Percentiles rank a stretch among this genome's conserved stretches.
Conservation (phyloP, 2,329 filamentous ascomycete species). For the Ophiostoma sp. region DNA sequence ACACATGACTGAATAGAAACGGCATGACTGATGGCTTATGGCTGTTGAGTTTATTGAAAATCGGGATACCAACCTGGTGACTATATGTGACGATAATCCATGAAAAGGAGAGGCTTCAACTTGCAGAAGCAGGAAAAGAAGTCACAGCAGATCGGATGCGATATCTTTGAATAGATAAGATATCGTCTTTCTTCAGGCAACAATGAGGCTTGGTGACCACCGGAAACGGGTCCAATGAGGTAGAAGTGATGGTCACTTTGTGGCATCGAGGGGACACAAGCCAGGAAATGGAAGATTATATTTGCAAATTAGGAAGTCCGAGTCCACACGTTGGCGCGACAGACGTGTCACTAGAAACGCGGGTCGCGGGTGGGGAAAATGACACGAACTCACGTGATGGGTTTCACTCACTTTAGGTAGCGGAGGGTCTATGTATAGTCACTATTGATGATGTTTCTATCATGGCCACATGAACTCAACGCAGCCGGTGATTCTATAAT, state of each 20-base stretch:
- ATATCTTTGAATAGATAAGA: neutral
- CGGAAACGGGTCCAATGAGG: neutral
- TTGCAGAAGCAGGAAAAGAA: neutral
- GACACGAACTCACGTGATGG: neutral
- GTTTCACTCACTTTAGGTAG: neutral
- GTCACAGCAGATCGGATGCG: neutral
- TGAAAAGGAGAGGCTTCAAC: neutral
- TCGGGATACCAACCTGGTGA: neutral
- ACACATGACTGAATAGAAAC: slow-evolving; percentile 64
- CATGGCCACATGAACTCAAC: too few species aligned
- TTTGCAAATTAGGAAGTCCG: neutral
- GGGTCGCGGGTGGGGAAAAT: neutral
- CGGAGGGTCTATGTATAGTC: neutral
- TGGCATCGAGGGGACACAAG: neutral
- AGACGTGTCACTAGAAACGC: neutral
- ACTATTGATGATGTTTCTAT: too few species aligned
- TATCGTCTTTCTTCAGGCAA: neutral
- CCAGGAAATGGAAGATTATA: neutral
- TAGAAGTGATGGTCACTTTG: neutral
- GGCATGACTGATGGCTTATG: slow-evolving; percentile 44
- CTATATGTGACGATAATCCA: neutral
- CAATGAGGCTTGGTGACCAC: neutral
- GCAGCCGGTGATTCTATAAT: too few species aligned
- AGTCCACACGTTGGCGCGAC: neutral
- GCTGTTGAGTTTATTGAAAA: neutral